Percentiles rank a stretch among this genome's conserved stretches.
Conservation (phyloP, 1,284 basidiomycete species). For the Fomitopsis pinicola region DNA sequence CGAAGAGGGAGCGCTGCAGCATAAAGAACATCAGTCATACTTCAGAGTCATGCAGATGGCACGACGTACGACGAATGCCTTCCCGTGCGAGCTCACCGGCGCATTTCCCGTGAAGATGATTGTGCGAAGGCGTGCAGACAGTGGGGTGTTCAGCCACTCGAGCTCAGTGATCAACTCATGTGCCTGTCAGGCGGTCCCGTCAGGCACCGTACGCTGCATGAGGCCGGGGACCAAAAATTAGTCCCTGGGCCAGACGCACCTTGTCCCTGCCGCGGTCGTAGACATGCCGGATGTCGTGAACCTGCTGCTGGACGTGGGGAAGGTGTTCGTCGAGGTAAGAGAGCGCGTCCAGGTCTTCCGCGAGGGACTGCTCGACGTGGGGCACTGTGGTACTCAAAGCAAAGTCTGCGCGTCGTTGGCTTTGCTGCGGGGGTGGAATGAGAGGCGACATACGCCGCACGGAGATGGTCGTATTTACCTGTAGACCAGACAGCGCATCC, state of each 20-base stretch:
- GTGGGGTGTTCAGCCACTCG: conserved; percentile 69
- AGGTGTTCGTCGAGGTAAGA: conserved; percentile 47
- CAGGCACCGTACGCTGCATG: not conserved
- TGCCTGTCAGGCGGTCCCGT: conserved; percentile 38
- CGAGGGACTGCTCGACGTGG: conserved; percentile 51
- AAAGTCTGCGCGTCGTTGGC: conserved; percentile 50
- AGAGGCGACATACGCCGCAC: not conserved
- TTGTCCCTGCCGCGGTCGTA: conserved; percentile 70
- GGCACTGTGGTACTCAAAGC: conserved; percentile 56
- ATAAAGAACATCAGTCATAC: not conserved
- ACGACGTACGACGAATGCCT: conserved; percentile 38
- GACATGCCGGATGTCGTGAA: conserved; percentile 51
- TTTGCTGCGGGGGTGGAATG: conserved; percentile 39
- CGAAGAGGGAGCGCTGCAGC: conserved; percentile 46
- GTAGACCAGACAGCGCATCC: conserved; percentile 53
- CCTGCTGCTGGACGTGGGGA: conserved; percentile 55
- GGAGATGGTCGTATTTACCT: conserved; percentile 34
- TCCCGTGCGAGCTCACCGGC: conserved; percentile 67
- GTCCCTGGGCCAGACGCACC: conserved; percentile 27
- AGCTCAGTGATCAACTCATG: conserved; percentile 54
- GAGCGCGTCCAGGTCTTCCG: conserved; percentile 51
- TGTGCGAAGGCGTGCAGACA: conserved; percentile 64
- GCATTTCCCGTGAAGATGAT: conserved; percentile 67
- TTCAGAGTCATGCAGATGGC: not conserved
- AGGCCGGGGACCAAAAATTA: not conserved